Conservation (phyloP, 345 rosid species). For the Heritiera fomes region DNA sequence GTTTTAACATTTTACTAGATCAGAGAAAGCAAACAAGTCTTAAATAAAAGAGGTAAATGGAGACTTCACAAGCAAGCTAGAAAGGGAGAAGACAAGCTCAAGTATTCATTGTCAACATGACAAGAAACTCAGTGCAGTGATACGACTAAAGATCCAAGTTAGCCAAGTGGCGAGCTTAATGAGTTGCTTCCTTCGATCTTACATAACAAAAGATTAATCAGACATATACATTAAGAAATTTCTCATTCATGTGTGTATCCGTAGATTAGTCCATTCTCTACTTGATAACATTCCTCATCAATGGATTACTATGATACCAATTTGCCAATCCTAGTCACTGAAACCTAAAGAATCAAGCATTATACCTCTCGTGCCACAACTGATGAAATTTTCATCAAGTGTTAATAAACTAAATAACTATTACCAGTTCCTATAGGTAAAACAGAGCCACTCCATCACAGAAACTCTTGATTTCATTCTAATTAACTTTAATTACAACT, state of each 20-base stretch:
- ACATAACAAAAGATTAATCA: neutral
- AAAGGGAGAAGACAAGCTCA: neutral
- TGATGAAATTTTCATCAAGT: neutral
- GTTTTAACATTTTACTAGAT: neutral
- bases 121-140: neutral
- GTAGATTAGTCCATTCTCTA: neutral
- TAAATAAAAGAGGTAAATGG: neutral
- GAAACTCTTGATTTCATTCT: neutral
- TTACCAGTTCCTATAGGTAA: slow-evolving; percentile 4
- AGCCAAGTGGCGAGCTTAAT: neutral
- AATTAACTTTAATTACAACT: neutral
- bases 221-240: neutral
- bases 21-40: neutral
- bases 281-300: neutral
- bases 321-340: neutral
- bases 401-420: neutral
- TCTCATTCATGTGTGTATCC: neutral
- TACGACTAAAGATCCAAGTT: neutral
- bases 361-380: neutral
- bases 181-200: neutral
- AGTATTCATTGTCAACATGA: neutral
- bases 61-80: neutral
- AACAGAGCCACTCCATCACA: neutral
- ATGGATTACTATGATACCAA: neutral
- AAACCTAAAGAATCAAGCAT: slow-evolving; percentile 8